Percentiles rank a stretch among this genome's conserved stretches.
Evolutionary conservation across 768 basidiomycete genomes (phyloP).

Genomic region (Melanogaster broomeanus): DNA sequence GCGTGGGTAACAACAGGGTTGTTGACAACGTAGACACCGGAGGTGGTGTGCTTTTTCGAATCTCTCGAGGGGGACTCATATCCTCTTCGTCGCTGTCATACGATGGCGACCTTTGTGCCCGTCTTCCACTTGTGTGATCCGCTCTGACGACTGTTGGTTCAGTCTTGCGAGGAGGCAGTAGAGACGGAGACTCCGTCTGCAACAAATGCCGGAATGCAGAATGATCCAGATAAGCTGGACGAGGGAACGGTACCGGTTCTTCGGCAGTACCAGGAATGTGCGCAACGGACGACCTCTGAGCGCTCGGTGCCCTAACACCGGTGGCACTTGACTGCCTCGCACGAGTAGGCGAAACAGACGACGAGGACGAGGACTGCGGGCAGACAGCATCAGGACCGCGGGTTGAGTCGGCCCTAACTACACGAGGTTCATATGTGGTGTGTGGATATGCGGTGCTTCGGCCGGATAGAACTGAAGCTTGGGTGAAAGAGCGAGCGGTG

Average conservation of each 20-base stretch:
- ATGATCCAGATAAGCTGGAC: slow-evolving; percentile 76
- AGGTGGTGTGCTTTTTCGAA: slow-evolving; percentile 27
- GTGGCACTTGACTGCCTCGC: slow-evolving; percentile 48
- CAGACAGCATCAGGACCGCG: slow-evolving; percentile 46
- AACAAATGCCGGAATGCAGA: slow-evolving; percentile 72
- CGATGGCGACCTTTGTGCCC: slow-evolving; percentile 39
- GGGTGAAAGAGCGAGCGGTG: slow-evolving; percentile 46
- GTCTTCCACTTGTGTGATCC: slow-evolving; percentile 21
- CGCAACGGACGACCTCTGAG: slow-evolving; percentile 25
- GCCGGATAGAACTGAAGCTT: slow-evolving; percentile 32
- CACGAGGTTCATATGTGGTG: slow-evolving; percentile 59
- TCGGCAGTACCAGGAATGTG: slow-evolving; percentile 32
- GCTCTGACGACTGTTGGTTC: slow-evolving; percentile 28
- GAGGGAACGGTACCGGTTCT: slow-evolving; percentile 48
- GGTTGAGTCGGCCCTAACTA: slow-evolving; percentile 58
- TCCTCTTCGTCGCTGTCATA: slow-evolving; percentile 73
- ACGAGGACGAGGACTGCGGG: slow-evolving; percentile 36
- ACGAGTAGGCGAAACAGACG: slow-evolving; percentile 45
- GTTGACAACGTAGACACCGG: slow-evolving; percentile 30
- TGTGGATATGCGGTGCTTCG: slow-evolving; percentile 32
- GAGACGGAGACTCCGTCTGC: slow-evolving; percentile 48
- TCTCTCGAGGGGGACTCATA: slow-evolving; percentile 49
- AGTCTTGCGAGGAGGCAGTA: slow-evolving; percentile 39
- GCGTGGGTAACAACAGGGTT: slow-evolving; percentile 65
- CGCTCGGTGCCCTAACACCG: slow-evolving; percentile 24